Evolutionary conservation across 2,329 filamentous ascomycete genomes (phyloP).

Genomic region (Sclerotinia nivalis): DNA sequence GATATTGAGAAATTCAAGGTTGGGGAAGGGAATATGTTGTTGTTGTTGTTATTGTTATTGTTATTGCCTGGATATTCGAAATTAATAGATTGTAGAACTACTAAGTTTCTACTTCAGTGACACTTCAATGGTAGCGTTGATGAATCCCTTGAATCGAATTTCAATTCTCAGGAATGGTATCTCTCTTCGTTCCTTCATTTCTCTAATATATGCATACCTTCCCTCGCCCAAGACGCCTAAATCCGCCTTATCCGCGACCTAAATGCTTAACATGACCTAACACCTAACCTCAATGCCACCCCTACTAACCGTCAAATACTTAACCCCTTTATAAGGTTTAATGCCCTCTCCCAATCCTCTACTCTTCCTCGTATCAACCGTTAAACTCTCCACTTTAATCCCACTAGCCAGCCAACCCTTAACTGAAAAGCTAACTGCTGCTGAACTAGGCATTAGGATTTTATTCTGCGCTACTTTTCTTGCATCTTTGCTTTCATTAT

Average conservation of each 20-base stretch:
- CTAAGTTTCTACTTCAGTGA: background rate
- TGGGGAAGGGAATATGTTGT: background rate
- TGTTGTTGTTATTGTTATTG: background rate
- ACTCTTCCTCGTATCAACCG: conserved; percentile 75
- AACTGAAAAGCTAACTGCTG: conserved; percentile 69
- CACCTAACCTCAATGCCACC: conserved; percentile 65
- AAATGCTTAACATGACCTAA: conserved; percentile 29
- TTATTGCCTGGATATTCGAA: conserved; percentile 5
- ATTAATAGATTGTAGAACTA: background rate
- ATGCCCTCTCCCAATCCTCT: conserved; percentile 82
- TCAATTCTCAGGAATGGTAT: background rate
- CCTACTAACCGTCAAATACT: conserved; percentile 81
- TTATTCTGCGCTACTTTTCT: conserved; percentile 67
- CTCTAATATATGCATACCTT: conserved; percentile 2
- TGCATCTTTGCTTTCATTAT: conserved; percentile 48
- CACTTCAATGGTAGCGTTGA: background rate
- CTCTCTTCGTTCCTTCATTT: background rate
- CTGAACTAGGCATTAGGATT: conserved; percentile 77
- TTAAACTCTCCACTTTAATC: conserved; percentile 66
- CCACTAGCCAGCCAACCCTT: conserved; percentile 70
- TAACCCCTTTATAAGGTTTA: conserved; percentile 96
- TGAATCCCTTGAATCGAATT: background rate
- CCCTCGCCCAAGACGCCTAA: conserved; percentile 17
- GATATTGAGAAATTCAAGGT: background rate
- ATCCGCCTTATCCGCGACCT: conserved; percentile 5